A percentile compares a stretch with the other conserved stretches of the same genome.
phyloP scores from a whole-genome alignment of 108 stramenopile species.

The Epithemia pelagica region DNA sequence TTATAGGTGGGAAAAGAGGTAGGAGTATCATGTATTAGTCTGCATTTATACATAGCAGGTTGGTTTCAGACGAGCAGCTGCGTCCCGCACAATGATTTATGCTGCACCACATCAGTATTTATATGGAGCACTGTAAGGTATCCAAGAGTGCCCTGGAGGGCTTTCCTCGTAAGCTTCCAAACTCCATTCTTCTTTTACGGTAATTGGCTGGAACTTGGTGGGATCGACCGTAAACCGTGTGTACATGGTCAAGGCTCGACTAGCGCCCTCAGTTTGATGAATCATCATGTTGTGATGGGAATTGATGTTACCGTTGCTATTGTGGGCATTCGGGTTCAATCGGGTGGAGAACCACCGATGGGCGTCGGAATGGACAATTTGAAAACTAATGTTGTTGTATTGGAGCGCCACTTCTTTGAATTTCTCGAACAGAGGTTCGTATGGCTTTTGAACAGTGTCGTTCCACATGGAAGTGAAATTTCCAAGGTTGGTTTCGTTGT shows the following conservation, averaged over 20 bases:
- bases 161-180: not conserved
- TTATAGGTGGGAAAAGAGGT: too few species aligned
- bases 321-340: not conserved
- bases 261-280: not conserved
- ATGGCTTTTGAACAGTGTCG: not conserved
- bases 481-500: not conserved
- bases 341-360: not conserved
- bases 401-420: slow-evolving; percentile 6
- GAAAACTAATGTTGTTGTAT: not conserved
- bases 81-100: too few species aligned
- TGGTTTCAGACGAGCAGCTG: too few species aligned
- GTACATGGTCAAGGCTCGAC: slow-evolving; percentile 2
- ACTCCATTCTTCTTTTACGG: not conserved
- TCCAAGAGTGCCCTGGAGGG: slow-evolving; percentile 6
- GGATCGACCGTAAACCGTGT: slow-evolving; percentile 2
- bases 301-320: not conserved
- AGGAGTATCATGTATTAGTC: too few species aligned
- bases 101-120: not conserved
- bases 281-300: slow-evolving; percentile 6
- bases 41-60: too few species aligned
- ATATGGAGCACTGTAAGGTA: slow-evolving; percentile 1
- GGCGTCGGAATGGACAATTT: slow-evolving; percentile 1
- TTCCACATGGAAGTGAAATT: not conserved
- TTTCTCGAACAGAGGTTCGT: slow-evolving; percentile 7
- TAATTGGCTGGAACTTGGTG: slow-evolving; percentile 2